phyloP scores from a whole-genome alignment of 345 rosid species.

The Syzygium oleosum region DNA sequence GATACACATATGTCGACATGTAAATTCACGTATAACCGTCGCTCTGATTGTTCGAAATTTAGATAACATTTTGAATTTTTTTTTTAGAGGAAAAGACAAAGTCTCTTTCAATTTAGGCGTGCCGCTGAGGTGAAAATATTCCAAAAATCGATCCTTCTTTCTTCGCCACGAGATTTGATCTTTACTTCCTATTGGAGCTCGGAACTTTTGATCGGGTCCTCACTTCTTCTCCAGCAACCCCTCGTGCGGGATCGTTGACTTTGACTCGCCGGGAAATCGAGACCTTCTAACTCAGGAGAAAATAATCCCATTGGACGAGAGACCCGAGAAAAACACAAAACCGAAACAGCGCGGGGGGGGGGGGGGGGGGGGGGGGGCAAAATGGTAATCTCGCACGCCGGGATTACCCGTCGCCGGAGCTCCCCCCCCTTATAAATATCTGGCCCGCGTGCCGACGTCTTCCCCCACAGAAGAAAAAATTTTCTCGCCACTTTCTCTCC shows the following conservation, averaged over 20 bases:
- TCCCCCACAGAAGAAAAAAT: not conserved
- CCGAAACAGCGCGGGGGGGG: no score
- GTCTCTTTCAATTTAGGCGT: not conserved
- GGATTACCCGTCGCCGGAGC: not conserved
- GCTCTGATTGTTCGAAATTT: fast-evolving
- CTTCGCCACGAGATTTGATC: not conserved
- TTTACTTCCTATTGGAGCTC: not conserved
- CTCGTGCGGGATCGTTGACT: not conserved
- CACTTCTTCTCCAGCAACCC: not conserved
- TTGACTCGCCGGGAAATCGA: not conserved
- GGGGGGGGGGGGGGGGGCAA: not conserved
- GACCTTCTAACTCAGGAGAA: no score
- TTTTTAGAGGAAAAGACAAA: not conserved
- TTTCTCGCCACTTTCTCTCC: not conserved
- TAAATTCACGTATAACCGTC: fast-evolving
- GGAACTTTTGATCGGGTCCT: not conserved
- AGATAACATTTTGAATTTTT: fast-evolving
- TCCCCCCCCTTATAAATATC: not conserved
- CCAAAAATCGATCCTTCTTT: not conserved
- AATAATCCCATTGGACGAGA: no score
- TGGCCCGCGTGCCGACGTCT: fast-evolving
- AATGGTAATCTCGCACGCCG: not conserved
- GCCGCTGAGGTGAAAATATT: not conserved
- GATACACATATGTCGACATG: not conserved
- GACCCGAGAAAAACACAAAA: no score